Percentiles rank a stretch among this genome's conserved stretches.
Evolutionary conservation across 2,329 filamentous ascomycete genomes (phyloP).

Genomic region (Cordyceps fumosorosea): DNA sequence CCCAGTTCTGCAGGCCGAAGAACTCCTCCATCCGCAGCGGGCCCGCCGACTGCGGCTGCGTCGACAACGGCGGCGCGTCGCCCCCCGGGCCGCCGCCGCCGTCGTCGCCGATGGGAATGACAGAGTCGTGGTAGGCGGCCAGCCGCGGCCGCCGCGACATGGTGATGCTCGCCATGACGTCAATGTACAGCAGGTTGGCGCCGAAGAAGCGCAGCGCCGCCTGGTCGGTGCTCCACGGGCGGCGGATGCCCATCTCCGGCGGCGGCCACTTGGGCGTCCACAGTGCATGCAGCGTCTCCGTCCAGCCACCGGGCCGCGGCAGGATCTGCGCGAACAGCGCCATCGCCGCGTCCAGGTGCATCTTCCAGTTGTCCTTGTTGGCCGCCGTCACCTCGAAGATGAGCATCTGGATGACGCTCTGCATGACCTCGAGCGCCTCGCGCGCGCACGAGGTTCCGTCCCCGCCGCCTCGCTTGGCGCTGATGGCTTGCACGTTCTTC

Average conservation of each 20-base stretch:
- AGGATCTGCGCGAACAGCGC: slow-evolving; percentile 43
- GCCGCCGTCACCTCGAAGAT: slow-evolving; percentile 43
- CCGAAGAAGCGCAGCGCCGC: slow-evolving; percentile 41
- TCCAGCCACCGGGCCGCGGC: slow-evolving; percentile 31
- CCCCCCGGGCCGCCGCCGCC: slow-evolving; percentile 4
- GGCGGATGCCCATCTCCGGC: slow-evolving; percentile 24
- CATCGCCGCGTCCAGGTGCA: slow-evolving; percentile 44
- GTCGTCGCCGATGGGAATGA: slow-evolving; percentile 28
- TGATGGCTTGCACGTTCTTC: slow-evolving; percentile 33
- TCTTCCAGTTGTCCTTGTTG: slow-evolving; percentile 42
- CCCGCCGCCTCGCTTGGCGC: slow-evolving; percentile 21
- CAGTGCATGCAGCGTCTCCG: slow-evolving; percentile 26
- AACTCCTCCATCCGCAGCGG: slow-evolving; percentile 42
- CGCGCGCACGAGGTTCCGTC: slow-evolving; percentile 18
- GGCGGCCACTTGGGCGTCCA: slow-evolving; percentile 29
- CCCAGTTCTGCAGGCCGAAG: slow-evolving; percentile 52
- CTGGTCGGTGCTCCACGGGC: slow-evolving; percentile 39
- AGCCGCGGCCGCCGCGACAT: slow-evolving; percentile 37
- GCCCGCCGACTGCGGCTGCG: slow-evolving; percentile 19
- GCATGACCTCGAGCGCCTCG: slow-evolving; percentile 36
- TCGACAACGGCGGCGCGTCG: slow-evolving; percentile 19
- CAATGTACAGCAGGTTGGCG: slow-evolving; percentile 40
- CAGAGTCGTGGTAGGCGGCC: slow-evolving; percentile 31
- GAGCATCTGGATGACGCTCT: slow-evolving; percentile 47
- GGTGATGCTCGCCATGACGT: slow-evolving; percentile 43